phyloP scores from a whole-genome alignment of 2,329 filamentous ascomycete species.

The Mycosphaerella sp. region DNA sequence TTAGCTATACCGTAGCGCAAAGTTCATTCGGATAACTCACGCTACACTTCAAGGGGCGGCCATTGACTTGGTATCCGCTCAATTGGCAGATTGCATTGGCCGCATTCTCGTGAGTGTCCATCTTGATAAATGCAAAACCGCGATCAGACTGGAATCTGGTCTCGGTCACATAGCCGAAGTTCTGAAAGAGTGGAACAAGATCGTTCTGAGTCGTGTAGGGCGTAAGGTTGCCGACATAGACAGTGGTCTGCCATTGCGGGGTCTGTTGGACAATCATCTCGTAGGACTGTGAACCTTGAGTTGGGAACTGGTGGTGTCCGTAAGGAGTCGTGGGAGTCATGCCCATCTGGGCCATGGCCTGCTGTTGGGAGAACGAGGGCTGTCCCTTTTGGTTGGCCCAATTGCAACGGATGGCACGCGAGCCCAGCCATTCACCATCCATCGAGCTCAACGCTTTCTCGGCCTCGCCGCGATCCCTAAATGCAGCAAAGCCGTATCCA shows the following conservation, averaged over 20 bases:
- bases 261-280: constrained; percentile 96
- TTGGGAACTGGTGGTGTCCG: constrained; percentile 87
- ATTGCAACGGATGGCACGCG: constrained; percentile 96
- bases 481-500: constrained; percentile 96
- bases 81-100: constrained; percentile 98
- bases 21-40: constrained; percentile 54
- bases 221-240: constrained; percentile 95
- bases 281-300: constrained; percentile 92
- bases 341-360: constrained; percentile 94
- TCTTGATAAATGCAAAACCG: constrained; percentile 98
- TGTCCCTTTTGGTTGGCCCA: constrained; percentile 99
- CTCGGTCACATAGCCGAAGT: constrained; percentile 96
- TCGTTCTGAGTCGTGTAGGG: constrained; percentile 97
- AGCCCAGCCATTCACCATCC: constrained; percentile 99
- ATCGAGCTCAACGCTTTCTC: constrained; percentile 96
- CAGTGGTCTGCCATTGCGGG: constrained; percentile 95
- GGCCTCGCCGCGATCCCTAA: constrained; percentile 85
- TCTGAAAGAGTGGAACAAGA: constrained; percentile 95
- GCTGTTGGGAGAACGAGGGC: constrained; percentile 94
- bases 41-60: constrained; percentile 94
- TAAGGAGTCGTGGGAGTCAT: constrained; percentile 97
- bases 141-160: constrained; percentile 97
- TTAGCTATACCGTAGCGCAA: constrained; percentile 24
- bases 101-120: constrained; percentile 97
- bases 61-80: constrained; percentile 97